Conservation (phyloP, 1,284 basidiomycete genomes). For the Hemileia vastatrix region DNA sequence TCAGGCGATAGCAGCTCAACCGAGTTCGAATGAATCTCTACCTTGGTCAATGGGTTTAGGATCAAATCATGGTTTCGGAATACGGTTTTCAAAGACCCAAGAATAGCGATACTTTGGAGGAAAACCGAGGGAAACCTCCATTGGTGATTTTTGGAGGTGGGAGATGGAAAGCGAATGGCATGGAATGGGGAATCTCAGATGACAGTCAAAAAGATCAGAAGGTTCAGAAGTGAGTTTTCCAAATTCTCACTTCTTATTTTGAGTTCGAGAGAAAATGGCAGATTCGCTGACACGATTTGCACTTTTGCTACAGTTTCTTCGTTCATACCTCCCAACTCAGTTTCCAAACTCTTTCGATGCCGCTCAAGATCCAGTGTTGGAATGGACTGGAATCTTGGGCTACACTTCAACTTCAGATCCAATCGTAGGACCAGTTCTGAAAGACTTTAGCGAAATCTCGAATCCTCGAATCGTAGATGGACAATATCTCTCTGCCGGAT, state of each 20-base stretch:
- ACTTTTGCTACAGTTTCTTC: not conserved
- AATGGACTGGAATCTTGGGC: slow-evolving; percentile 37
- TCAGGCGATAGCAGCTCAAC: too few species aligned
- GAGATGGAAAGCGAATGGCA: too few species aligned
- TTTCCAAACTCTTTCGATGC: slow-evolving; percentile 18
- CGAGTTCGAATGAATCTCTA: too few species aligned
- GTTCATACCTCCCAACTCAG: slow-evolving; percentile 4
- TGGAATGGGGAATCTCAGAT: too few species aligned
- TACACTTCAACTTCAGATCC: slow-evolving; percentile 31
- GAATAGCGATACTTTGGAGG: too few species aligned
- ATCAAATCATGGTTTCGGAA: too few species aligned
- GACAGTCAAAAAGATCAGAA: too few species aligned
- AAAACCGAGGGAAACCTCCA: too few species aligned
- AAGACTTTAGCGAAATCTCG: not conserved
- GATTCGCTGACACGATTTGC: not conserved
- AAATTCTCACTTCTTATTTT: not conserved
- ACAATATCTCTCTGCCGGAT: slow-evolving; percentile 31
- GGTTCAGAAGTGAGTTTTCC: slow-evolving; percentile 14
- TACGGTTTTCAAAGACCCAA: too few species aligned
- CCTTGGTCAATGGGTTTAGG: too few species aligned
- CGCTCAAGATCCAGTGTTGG: slow-evolving; percentile 8
- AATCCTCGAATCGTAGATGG: not conserved
- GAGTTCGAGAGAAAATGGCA: too few species aligned
- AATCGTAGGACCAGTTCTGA: slow-evolving; percentile 28
- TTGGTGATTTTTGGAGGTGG: too few species aligned